Conservation (phyloP, 1,284 basidiomycete genomes). For the Ganoderma sp. region DNA sequence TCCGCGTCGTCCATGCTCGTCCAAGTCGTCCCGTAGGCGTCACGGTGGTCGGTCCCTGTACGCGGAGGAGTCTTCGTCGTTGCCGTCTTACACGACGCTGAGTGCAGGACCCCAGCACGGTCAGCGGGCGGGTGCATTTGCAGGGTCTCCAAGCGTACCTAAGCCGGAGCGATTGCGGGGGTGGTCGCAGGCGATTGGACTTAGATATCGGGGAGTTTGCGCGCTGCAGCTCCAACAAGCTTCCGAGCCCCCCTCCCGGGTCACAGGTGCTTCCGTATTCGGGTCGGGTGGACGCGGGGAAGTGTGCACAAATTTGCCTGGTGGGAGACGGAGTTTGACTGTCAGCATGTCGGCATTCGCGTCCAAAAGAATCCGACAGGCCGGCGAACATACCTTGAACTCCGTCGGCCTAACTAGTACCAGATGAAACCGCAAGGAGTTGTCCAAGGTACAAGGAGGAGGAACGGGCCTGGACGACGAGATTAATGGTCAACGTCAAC, state of each 20-base stretch:
- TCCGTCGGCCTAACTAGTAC: neutral
- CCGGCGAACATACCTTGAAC: neutral
- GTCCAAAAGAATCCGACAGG: neutral
- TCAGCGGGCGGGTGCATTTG: constrained; percentile 1
- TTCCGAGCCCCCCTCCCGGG: neutral
- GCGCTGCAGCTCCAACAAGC: neutral
- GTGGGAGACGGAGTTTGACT: constrained; percentile 1
- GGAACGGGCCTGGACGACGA: neutral
- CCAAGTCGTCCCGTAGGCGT: neutral
- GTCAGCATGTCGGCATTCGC: neutral
- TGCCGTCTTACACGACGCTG: neutral
- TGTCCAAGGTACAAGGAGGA: neutral
- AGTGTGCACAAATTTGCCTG: neutral
- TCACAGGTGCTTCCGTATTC: constrained; percentile 3
- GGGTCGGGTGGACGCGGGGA: neutral
- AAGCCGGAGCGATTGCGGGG: neutral
- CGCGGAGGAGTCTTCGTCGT: neutral
- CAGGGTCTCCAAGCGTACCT: constrained; percentile 4
- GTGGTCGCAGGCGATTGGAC: neutral
- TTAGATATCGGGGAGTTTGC: constrained; percentile 1
- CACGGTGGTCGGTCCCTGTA: neutral
- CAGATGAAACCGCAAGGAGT: neutral
- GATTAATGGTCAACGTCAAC: neutral
- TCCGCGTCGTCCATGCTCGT: constrained; percentile 29
- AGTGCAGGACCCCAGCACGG: neutral